Conservation (phyloP, 2,329 filamentous ascomycete species). For the Neofusicoccum umdonicola region DNA sequence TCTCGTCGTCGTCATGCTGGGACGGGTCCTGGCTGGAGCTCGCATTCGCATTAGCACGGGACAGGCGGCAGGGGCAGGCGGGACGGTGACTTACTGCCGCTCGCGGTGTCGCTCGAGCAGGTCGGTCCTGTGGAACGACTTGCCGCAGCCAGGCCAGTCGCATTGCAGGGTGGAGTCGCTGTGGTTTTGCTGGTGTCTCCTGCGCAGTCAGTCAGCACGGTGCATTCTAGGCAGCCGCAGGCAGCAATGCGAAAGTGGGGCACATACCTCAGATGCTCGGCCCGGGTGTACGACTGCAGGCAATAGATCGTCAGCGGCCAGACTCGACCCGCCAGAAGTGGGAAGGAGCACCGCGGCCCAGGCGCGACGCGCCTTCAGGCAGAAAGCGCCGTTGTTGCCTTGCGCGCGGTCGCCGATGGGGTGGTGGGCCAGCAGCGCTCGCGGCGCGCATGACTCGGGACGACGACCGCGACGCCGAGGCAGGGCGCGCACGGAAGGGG, state of each 20-base stretch:
- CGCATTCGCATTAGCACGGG: slow-evolving; percentile 10
- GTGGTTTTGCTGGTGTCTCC: slow-evolving; percentile 49
- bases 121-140: slow-evolving; percentile 45
- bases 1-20: slow-evolving; percentile 10
- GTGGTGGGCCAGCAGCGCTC: background rate
- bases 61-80: background rate
- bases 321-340: background rate
- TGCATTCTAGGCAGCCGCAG: background rate
- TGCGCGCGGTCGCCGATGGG: background rate
- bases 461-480: background rate
- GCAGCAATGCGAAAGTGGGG: background rate
- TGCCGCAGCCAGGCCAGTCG: slow-evolving; percentile 41
- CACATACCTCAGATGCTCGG: slow-evolving; percentile 45
- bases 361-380: background rate
- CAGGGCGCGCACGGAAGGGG: background rate
- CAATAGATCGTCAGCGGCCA: background rate
- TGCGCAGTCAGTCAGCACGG: slow-evolving; percentile 21
- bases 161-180: slow-evolving; percentile 41
- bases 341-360: background rate
- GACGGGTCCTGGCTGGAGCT: slow-evolving; percentile 14
- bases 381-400: background rate
- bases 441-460: slow-evolving; percentile 1
- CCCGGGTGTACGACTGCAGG: slow-evolving; percentile 45
- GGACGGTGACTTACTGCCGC: slow-evolving; percentile 39
- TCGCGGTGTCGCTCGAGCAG: slow-evolving; percentile 46